Evolutionary conservation across 805 yeast species (phyloP), one percentile per base, ranked within the genome.

Genomic region (Sugiyamaella smithiae): DNA sequence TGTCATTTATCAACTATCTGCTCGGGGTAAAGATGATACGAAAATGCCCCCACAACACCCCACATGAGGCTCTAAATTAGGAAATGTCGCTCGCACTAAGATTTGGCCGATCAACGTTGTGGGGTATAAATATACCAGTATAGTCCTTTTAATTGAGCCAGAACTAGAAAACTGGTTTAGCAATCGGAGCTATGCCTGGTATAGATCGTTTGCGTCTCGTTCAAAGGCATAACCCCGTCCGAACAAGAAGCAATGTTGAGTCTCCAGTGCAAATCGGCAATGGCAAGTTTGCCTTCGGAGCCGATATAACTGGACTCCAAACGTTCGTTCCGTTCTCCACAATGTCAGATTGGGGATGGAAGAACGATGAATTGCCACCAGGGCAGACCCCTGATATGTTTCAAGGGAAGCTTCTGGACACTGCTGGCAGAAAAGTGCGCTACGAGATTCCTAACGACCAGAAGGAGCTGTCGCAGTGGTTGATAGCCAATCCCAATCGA

Each of bases 331-430:
- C 46, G 6, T 43, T 43, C 19, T n/a, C 46, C 8, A 43, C 35
- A 14, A 43, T 43, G 46, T 43, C 46, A n/a, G 46, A 43, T 6
- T 43, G 41, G 46, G 46, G 46, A 20, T 43, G 22, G 23, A 43
- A 43, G 40, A 31, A 24, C 5, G 46, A 43, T n/a, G 22, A 43
- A 3, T 17, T 43, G 2, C 46, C 46, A 4, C 14, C 5, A 25
- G 46, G 46, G 7, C 43, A 31, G 40, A 43, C 38, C 11, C 43
- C 43, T 17, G 43, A 25, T 11, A 40, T 40, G 43, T 40, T 40
- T 19, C 11, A 40, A 14, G 43, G 43, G 11, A 40, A 23, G n/a
- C 6, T 23, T 6, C 25, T 26, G 23, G 25, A 26, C n/a, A 43
- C 46, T 3, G 40, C 8, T 29, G 46, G 46, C 7, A 14, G 40